Conservation (phyloP, 768 basidiomycete species). For the Hirschioporus abietinus region DNA sequence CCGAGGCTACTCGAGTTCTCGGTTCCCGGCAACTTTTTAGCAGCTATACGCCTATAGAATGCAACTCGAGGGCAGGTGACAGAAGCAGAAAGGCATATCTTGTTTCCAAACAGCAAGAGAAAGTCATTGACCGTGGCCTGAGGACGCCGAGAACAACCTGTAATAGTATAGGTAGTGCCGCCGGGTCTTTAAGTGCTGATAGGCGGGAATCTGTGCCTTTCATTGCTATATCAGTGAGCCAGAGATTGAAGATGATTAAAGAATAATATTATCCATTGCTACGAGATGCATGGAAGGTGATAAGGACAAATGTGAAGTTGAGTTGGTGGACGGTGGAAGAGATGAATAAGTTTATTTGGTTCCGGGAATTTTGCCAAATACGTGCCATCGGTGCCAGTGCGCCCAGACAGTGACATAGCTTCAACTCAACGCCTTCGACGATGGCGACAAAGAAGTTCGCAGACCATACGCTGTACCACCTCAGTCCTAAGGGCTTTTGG, state of each 20-base stretch:
- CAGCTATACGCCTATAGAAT: too few species aligned
- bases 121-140: neutral
- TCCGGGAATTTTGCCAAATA: neutral
- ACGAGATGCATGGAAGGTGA: too few species aligned
- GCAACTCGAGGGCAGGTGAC: too few species aligned
- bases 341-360: neutral
- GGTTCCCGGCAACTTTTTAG: neutral
- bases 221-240: too few species aligned
- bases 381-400: neutral
- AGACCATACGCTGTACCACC: conserved; percentile 87
- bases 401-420: neutral
- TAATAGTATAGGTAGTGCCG: neutral
- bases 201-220: neutral
- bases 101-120: neutral
- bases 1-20: neutral
- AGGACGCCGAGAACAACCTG: neutral
- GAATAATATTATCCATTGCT: too few species aligned
- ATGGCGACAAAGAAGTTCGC: conserved; percentile 79
- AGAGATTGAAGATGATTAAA: too few species aligned
- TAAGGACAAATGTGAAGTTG: too few species aligned
- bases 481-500: conserved; percentile 89
- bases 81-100: neutral
- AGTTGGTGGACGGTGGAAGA: neutral
- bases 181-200: too few species aligned
- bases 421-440: neutral